Percentiles rank a stretch among this genome's conserved stretches.
phyloP scores from a whole-genome alignment of 176 grass and related monocot genomes.

The Eragrostis nindensis region DNA sequence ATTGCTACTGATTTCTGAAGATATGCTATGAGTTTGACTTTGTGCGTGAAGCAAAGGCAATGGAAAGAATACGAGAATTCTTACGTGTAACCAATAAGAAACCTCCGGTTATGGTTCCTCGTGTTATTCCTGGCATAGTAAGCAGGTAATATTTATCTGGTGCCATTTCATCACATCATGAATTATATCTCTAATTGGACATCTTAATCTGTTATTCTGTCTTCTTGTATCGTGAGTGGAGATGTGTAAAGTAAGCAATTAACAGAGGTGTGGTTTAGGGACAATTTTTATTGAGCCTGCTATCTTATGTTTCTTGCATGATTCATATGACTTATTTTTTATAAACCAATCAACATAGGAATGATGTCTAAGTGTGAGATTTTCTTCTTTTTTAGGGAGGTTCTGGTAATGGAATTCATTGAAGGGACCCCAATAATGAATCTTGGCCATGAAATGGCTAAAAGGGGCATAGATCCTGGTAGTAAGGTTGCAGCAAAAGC shows the following conservation, averaged over 20 bases:
- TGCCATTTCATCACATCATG: slow-evolving; percentile 2
- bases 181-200: slow-evolving; percentile 19
- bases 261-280: neutral
- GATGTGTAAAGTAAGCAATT: neutral
- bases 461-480: slow-evolving; percentile 85
- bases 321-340: neutral
- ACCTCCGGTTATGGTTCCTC: slow-evolving; percentile 80
- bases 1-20: slow-evolving; percentile 56
- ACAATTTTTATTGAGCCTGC: slow-evolving; percentile 14
- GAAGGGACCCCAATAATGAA: slow-evolving; percentile 98
- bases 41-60: slow-evolving; percentile 82
- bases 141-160: slow-evolving; percentile 64
- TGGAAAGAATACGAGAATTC: slow-evolving; percentile 82
- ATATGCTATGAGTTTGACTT: slow-evolving; percentile 99
- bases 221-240: slow-evolving; percentile 14
- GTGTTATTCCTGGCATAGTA: slow-evolving; percentile 85
- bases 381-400: slow-evolving; percentile 62
- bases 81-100: slow-evolving; percentile 73
- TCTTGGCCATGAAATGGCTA: slow-evolving; percentile 87
- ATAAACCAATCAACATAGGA: neutral
- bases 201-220: slow-evolving; percentile 13
- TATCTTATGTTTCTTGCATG: slow-evolving; percentile 31
- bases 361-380: slow-evolving; percentile 22
- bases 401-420: slow-evolving; percentile 95
- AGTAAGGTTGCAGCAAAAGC: slow-evolving; percentile 81